Evolutionary conservation across 2,329 filamentous ascomycete genomes (phyloP).

Genomic region (Talaromyces piceae): DNA sequence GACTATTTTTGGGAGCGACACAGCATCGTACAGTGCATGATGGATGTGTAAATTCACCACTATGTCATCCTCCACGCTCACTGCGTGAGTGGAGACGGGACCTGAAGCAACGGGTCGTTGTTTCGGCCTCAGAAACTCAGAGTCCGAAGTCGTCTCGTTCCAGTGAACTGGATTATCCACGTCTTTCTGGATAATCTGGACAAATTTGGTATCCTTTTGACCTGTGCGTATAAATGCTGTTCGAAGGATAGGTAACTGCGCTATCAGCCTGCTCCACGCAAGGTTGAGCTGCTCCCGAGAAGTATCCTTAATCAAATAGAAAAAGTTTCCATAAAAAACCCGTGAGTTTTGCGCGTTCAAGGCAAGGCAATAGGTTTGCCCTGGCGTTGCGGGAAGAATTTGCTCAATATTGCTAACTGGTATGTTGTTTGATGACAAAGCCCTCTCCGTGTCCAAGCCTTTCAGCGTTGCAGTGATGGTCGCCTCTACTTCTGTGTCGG

Average conservation of each 20-base stretch:
- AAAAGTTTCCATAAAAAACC: conserved; percentile 69
- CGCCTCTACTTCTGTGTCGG: conserved; percentile 12
- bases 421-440: conserved; percentile 19
- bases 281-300: conserved; percentile 38
- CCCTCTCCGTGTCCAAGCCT: conserved; percentile 20
- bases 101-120: conserved; percentile 14
- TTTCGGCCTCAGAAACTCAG: conserved; percentile 11
- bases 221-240: conserved; percentile 56
- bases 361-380: conserved; percentile 74
- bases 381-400: conserved; percentile 63
- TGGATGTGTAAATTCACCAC: conserved; percentile 57
- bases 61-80: conserved; percentile 24
- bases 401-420: conserved; percentile 45
- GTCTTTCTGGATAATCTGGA: conserved; percentile 55
- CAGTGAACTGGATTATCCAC: conserved; percentile 28
- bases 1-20: conserved; percentile 64
- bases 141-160: conserved; percentile 12
- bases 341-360: conserved; percentile 56
- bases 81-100: conserved; percentile 30
- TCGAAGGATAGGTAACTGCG: conserved; percentile 56
- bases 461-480: conserved; percentile 25
- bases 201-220: conserved; percentile 43
- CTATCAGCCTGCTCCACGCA: conserved; percentile 57
- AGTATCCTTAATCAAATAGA: conserved; percentile 43
- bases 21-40: conserved; percentile 80